Percentiles rank a stretch among this genome's conserved stretches.
Conservation (phyloP, 139 green algal genomes). For the Volvox reticuliferus region DNA sequence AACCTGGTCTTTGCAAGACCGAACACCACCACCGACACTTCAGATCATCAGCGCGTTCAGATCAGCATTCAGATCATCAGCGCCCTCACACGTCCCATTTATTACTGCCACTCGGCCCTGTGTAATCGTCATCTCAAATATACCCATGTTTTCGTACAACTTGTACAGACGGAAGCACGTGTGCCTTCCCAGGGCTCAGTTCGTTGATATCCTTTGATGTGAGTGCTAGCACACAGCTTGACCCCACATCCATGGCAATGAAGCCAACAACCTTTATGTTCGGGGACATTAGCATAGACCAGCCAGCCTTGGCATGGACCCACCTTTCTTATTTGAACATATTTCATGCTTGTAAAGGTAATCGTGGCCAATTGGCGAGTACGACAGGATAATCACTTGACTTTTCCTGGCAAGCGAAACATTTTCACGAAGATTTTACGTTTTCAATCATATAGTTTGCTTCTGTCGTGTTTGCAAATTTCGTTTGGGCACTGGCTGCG, state of each 20-base stretch:
- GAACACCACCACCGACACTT: too few species aligned
- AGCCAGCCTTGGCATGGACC: neutral
- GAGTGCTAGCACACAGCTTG: neutral
- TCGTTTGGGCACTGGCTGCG: too few species aligned
- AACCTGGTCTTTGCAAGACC: too few species aligned
- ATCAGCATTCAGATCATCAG: neutral
- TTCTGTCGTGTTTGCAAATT: too few species aligned
- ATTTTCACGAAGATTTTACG: too few species aligned
- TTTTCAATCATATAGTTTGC: too few species aligned
- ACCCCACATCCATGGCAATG: neutral
- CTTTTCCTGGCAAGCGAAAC: too few species aligned
- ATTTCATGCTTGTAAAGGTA: neutral
- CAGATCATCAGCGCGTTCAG: too few species aligned
- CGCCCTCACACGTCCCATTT: neutral
- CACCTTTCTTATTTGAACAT: neutral
- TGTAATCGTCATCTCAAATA: neutral
- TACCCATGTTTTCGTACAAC: neutral
- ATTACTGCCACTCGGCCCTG: neutral
- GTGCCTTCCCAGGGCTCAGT: neutral
- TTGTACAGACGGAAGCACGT: neutral
- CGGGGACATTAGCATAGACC: neutral
- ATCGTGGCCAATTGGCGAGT: too few species aligned
- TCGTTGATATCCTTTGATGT: neutral
- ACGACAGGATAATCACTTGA: too few species aligned
- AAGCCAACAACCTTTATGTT: constrained; percentile 1